Percentiles rank a stretch among this genome's conserved stretches.
Evolutionary conservation across 2,329 filamentous ascomycete species (phyloP).

Genomic region (Aspergillus amoenus): DNA sequence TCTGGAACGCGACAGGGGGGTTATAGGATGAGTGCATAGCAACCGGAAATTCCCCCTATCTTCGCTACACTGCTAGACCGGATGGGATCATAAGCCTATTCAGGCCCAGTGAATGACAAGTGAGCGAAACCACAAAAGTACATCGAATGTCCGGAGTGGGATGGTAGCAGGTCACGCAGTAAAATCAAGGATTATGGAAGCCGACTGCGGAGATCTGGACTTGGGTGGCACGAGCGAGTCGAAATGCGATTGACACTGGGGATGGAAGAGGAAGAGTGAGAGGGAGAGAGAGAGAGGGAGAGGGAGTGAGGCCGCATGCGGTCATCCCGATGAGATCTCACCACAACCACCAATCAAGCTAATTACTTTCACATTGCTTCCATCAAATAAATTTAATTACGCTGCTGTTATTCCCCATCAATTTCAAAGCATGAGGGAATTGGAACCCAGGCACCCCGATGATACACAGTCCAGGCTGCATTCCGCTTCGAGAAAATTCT

Average conservation of each 20-base stretch:
- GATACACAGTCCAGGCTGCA: too few species aligned
- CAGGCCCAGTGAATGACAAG: background rate
- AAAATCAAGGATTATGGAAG: background rate
- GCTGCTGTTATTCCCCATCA: too few species aligned
- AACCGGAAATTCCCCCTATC: background rate
- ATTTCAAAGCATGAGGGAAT: too few species aligned
- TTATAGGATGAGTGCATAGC: background rate
- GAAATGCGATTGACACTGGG: background rate
- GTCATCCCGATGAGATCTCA: background rate
- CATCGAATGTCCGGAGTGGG: background rate
- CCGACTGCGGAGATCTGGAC: background rate
- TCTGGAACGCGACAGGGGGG: too few species aligned
- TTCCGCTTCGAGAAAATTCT: too few species aligned
- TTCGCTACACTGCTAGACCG: background rate
- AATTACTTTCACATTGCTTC: too few species aligned
- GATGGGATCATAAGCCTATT: background rate
- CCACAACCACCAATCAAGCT: too few species aligned
- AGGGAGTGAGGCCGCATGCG: background rate
- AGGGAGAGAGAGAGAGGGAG: background rate
- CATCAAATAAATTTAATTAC: too few species aligned
- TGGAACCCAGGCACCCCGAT: too few species aligned
- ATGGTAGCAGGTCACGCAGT: background rate
- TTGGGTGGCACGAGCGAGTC: slow-evolving; percentile 2
- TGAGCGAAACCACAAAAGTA: background rate
- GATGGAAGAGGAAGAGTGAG: background rate